These are phyloP conservation scores for Pseudogymnoascus sp. DNA, from an alignment of 2,329 filamentous ascomycete species.

Conservation along the genomic window DNA sequence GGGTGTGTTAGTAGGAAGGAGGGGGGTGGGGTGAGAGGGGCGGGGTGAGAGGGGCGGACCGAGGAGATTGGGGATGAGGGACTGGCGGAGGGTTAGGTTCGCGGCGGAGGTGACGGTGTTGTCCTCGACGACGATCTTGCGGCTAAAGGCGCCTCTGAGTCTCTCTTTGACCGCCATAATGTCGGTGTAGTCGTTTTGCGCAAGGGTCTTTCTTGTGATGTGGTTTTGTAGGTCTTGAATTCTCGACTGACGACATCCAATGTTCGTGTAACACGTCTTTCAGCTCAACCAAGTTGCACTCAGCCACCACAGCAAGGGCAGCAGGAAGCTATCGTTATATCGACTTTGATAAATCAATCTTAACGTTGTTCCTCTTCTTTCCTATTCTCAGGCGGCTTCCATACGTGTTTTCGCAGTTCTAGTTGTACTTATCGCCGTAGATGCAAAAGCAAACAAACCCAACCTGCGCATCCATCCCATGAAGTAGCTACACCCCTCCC, in stretches of 20 bases:
- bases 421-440: background rate
- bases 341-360: background rate
- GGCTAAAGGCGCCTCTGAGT: background rate
- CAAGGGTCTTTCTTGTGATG: background rate
- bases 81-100: conserved; percentile 36
- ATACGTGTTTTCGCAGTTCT: background rate
- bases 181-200: background rate
- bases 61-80: conserved; percentile 34
- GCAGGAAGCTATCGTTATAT: background rate
- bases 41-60: conserved; percentile 14
- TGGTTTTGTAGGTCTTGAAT: background rate
- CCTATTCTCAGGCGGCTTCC: background rate
- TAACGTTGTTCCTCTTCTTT: too few species aligned
- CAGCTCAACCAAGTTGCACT: background rate
- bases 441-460: background rate
- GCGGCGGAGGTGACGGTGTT: conserved; percentile 30
- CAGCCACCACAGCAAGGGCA: background rate
- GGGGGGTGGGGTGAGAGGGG: background rate
- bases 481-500: background rate
- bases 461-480: background rate
- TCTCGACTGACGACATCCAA: background rate
- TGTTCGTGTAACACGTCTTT: background rate
- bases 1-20: background rate
- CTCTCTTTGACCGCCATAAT: background rate
- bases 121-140: background rate